Percentiles rank a stretch among this genome's conserved stretches.
phyloP scores from a whole-genome alignment of 257 asterid genomes.

The Verbascum thapsus region DNA sequence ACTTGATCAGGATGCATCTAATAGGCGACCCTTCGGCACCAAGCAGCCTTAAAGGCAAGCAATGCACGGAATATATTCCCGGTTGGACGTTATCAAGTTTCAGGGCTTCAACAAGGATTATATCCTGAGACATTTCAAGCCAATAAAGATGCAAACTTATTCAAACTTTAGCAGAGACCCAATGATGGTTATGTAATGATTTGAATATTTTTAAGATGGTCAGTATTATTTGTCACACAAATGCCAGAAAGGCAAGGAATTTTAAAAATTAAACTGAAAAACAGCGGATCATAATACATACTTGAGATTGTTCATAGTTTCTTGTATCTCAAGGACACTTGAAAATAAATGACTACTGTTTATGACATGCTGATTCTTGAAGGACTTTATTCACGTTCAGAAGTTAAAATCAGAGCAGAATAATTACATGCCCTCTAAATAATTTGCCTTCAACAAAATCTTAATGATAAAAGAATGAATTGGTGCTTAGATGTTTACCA shows the following conservation, averaged over 20 bases:
- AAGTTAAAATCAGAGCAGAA: too few species aligned
- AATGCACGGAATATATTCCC: conserved; percentile 77
- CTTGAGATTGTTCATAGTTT: not conserved
- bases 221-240: too few species aligned
- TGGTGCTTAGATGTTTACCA: not conserved
- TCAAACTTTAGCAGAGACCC: too few species aligned
- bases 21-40: conserved; percentile 98
- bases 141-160: too few species aligned
- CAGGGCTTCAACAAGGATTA: conserved; percentile 94
- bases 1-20: conserved; percentile 87
- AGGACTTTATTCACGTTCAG: too few species aligned
- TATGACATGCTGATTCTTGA: too few species aligned
- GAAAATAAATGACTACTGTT: too few species aligned
- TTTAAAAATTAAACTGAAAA: not conserved
- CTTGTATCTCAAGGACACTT: too few species aligned
- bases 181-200: not conserved
- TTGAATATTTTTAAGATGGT: too few species aligned
- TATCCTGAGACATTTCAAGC: conserved; percentile 60
- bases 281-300: not conserved
- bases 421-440: too few species aligned
- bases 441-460: too few species aligned
- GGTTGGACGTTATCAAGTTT: conserved; percentile 67
- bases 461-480: too few species aligned
- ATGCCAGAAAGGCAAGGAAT: not conserved
- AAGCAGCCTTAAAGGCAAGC: conserved; percentile 82